Base-by-base conservation (phyloP, 2,329 filamentous ascomycete genomes). In the Aureobasidium sp. region DNA sequence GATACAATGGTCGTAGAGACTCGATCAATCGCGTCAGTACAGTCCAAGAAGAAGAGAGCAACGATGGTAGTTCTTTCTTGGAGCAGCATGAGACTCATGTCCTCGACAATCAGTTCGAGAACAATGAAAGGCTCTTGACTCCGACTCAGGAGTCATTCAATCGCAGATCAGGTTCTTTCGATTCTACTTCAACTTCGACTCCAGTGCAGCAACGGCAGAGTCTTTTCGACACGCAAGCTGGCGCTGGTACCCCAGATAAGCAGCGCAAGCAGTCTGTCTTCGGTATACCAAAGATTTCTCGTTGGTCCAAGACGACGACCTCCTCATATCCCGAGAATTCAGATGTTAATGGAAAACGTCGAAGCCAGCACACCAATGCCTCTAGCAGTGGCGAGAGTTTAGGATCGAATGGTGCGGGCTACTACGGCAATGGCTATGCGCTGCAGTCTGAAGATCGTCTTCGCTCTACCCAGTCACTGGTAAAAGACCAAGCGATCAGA, bases 291-390 rank as follows among this genome's bases (percentile, higher is more conserved):
- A 97, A 96, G 78, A 92, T 96, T 65, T 97, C 94, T 6, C 85
- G 94, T 47, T 99, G 94, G 94, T 97, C 93, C 0, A 94, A 95
- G 76, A 97, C 93, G 2, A 99, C 94, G 0, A 84, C 92, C 4
- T 96, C 91, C 0, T 96, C 91, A 64, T 86, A 91, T 47, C 87
- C 90, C 48, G 88, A 88, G 67, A 88, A 87, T 44, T 88, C 92
- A 72, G 85, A 70, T 37, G 72, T 88, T 44, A 85, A 83, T 69
- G 90, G 85, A 68, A 80, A 79, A 48, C 79, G 80, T 53, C 76
- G 86, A 78, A 65, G 63, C 76, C 86, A 79, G 73, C 87, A 78
- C 76, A 86, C 74, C 73, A 73, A 83, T 71, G 75, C 82, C n/a
- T 96, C 91, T 36, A 86, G 88, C 41, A 63, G 62, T 50, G 55